phyloP scores from a whole-genome alignment of 305 asterid species.

The Fraxinus platypoda region DNA sequence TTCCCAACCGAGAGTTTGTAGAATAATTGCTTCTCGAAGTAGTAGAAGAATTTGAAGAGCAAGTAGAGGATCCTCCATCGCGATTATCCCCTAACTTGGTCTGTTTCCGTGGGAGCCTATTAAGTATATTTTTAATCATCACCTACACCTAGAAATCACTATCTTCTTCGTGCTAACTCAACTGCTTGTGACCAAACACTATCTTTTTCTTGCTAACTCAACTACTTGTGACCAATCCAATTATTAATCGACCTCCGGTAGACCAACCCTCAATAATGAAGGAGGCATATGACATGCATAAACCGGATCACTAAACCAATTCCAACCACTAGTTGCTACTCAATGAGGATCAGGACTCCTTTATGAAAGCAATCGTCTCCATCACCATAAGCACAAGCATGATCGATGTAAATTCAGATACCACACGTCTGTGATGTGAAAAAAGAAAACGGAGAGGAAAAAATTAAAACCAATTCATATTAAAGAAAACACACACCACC shows the following conservation, averaged over 20 bases:
- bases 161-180: conserved; percentile 29
- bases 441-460: background rate
- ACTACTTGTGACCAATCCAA: conserved; percentile 17
- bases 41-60: conserved; percentile 51
- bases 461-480: background rate
- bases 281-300: background rate
- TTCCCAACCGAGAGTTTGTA: conserved; percentile 43
- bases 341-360: conserved; percentile 32
- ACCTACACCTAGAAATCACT: conserved; percentile 34
- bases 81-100: conserved; percentile 67
- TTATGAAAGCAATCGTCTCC: conserved; percentile 27
- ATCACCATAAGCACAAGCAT: conserved; percentile 25
- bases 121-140: conserved; percentile 87
- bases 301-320: conserved; percentile 26
- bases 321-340: conserved; percentile 22
- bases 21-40: conserved; percentile 48
- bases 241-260: background rate
- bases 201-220: conserved; percentile 29
- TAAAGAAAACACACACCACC: background rate
- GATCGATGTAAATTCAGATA: conserved; percentile 10
- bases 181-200: conserved; percentile 25
- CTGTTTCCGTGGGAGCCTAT: conserved; percentile 86
- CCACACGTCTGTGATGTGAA: background rate
- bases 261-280: conserved; percentile 22
- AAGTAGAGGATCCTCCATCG: conserved; percentile 70